Conservation (phyloP, 2,329 filamentous ascomycete genomes). For the Pseudopithomyces maydicus region DNA sequence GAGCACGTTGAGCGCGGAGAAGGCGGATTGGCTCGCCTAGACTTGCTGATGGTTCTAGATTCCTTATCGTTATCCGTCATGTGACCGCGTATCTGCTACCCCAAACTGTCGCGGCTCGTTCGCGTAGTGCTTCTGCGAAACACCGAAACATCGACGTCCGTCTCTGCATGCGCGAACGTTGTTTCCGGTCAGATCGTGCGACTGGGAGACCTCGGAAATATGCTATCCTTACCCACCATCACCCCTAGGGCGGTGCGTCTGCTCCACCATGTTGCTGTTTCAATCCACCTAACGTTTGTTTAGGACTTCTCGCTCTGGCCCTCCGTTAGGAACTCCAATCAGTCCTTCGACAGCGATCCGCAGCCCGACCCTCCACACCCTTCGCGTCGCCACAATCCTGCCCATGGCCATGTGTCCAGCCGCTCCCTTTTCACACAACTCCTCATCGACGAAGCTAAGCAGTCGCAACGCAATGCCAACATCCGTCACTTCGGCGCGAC, state of each 20-base stretch:
- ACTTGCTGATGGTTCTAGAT: not conserved
- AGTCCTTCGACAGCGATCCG: constrained; percentile 1
- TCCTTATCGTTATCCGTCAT: not conserved
- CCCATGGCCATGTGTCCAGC: constrained; percentile 46
- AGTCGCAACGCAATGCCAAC: constrained; percentile 77
- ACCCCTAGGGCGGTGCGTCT: constrained; percentile 10
- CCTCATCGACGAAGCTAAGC: constrained; percentile 74
- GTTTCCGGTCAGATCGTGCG: not conserved
- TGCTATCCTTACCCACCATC: constrained; percentile 10
- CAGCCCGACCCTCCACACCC: not conserved
- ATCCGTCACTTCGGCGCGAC: constrained; percentile 84
- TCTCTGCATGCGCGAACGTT: too few relatives aligned
- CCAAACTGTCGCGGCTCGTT: too few relatives aligned
- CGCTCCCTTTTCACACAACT: constrained; percentile 71
- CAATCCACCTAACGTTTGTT: not conserved
- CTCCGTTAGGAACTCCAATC: constrained; percentile 7
- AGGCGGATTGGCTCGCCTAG: not conserved
- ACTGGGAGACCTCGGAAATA: not conserved
- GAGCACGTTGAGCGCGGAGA: constrained; percentile 4
- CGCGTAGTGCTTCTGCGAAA: too few relatives aligned
- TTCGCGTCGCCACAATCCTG: constrained; percentile 12
- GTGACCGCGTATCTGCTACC: not conserved
- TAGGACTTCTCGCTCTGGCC: constrained; percentile 15
- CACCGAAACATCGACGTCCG: too few relatives aligned
- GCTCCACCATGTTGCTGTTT: not conserved